Evolutionary conservation across 306 rosid species (phyloP).

Genomic region (Leucaena leucocephala): DNA sequence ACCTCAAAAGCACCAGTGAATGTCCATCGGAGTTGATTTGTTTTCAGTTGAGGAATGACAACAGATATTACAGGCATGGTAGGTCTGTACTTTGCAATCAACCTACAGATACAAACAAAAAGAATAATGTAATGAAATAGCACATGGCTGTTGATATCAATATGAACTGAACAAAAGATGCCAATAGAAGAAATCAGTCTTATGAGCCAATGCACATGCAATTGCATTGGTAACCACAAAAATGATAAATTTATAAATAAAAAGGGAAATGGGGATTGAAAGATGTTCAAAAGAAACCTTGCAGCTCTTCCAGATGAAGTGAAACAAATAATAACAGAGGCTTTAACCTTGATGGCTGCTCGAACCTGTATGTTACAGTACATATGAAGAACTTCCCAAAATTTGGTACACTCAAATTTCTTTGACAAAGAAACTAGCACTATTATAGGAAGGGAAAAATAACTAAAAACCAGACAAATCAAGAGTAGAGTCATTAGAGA

Average conservation of each 20-base stretch:
- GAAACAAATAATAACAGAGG: slow-evolving; percentile 85
- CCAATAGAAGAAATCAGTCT: neutral
- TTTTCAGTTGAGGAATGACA: slow-evolving; percentile 75
- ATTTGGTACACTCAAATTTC: slow-evolving; percentile 14
- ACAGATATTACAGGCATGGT: slow-evolving; percentile 86
- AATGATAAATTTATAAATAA: slow-evolving; percentile 26
- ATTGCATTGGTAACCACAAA: slow-evolving; percentile 3
- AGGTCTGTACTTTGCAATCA: slow-evolving; percentile 84
- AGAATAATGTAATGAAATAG: slow-evolving; percentile 18
- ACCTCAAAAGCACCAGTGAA: slow-evolving; percentile 94
- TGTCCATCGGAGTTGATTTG: slow-evolving; percentile 85
- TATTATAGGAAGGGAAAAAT: too few relatives aligned
- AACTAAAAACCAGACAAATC: neutral
- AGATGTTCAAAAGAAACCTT: slow-evolving; percentile 48
- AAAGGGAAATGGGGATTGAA: slow-evolving; percentile 2
- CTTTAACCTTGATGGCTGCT: slow-evolving; percentile 96
- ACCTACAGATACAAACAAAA: slow-evolving; percentile 38
- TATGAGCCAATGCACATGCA: slow-evolving; percentile 30
- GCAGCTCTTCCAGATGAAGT: slow-evolving; percentile 97
- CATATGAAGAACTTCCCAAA: slow-evolving; percentile 18
- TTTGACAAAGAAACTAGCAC: slow-evolving; percentile 2
- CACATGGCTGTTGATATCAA: neutral
- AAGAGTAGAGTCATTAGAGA: neutral
- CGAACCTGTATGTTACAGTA: slow-evolving; percentile 61
- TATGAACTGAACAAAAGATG: neutral